Base-by-base conservation (phyloP, 176 grass and related monocot genomes). In the Secale cereale region DNA sequence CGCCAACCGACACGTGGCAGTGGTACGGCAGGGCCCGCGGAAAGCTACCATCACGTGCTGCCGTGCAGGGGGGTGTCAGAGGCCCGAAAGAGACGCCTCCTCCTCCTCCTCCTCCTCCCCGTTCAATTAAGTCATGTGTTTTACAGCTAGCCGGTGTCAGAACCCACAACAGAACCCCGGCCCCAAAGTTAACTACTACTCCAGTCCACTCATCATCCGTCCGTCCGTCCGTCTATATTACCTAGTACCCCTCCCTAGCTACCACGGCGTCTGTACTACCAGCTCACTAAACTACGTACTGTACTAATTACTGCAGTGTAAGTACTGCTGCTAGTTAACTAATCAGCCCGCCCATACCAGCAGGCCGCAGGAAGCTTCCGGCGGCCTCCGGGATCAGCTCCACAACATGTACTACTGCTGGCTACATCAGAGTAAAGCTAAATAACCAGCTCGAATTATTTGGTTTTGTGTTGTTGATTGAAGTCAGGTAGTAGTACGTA, bases 1-100 rank as follows among this genome's bases (percentile, higher is more conserved):
- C 43, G 72, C 72, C 72, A 75, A 75, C 72, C 72, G 72, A 54
- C 45, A 76, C 73, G 73, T 76, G 73, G 73, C 73, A 76, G 73
- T 76, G 45, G 73, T 76, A 76, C 73, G 73, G 45, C 16, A 3
- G 28, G 73, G 73, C 73, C 45, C 45, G 22, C 26, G 3, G 73
- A 76, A 76, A 76, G 73, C 45, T 46, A 76, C 73, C 17, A 76
- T 9, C 26, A 76, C 73, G 73, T 76, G 73, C 27, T 76, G 73
- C 73, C 73, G 45, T 76, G 73, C 73, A 76, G 73, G 43, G 8
- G 11, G 73, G 45, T 72, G 70, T 72, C 70, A 72, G 70, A 72
- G 13, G 5, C 37, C 36, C 35, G 68, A 70, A 70, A 70, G 68
- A 70, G 68, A 70, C 68, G 22, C 35, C 37, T 72, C 36, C 65